Base-by-base conservation (phyloP, 495 filamentous ascomycete species). In the Umbilicaria muhlenbergii region DNA sequence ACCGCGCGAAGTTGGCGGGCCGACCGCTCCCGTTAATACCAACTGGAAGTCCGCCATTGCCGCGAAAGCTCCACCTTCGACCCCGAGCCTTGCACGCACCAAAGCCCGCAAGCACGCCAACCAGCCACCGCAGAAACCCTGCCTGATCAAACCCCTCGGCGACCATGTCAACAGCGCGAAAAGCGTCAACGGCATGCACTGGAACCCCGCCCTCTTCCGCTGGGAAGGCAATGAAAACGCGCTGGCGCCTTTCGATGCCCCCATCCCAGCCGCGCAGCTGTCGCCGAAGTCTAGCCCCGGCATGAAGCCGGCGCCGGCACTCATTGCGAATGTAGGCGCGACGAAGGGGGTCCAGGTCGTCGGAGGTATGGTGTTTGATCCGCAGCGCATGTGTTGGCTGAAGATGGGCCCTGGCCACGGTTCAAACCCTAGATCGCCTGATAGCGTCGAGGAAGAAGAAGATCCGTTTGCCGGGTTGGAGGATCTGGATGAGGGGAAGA, bases 151-250 rank as follows among this genome's bases (percentile, higher is more conserved):
- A 54, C 73, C 70, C 19, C 67, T 86, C 57, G 78, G 77, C 17
- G 65, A 70, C 43, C 66, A 66, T 32, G 67, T 72, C 34, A 71
- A 74, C 36, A 73, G 72, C 47, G 57, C 74, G 12, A 86, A 82
- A 60, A 87, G 78, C 50, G 73, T 93, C 44, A 86, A 91, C 53
- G 91, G 87, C 41, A 98, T 98, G 91, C 80, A 71, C 28, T 98
- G 92, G 61, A 98, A 98, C 55, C 83, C 91, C 1, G 57, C 60
- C 13, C 79, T 79, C 1, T 87, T 78, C 53, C 74, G 77, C 21
- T 98, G 92, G 91, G 91, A 96, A 64, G 91, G 91, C 34, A 98
- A 98, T 51, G 91, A 96, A 56, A 86, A 86, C 43, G 74, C 73
- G 12, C 64, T 94, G 16, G 69, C 67, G 34, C 74, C 77, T 11